These are phyloP conservation scores for Alternaria novae-zelandiae DNA, from an alignment of 2,329 filamentous ascomycete species.

Conservation along the genomic window DNA sequence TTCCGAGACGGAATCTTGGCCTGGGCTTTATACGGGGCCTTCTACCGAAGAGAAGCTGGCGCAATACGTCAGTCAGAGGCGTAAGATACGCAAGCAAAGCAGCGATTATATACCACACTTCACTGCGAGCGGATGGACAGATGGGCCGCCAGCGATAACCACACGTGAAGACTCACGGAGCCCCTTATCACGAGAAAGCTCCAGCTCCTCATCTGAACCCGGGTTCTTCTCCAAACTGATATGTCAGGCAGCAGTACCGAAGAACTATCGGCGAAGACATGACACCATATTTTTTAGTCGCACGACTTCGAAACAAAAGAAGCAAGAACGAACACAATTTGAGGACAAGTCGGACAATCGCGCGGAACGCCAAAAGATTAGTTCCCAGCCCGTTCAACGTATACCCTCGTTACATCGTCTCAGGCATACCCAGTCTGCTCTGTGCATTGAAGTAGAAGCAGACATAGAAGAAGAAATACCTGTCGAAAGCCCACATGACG, in stretches of 20 bases:
- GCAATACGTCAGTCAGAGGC: constrained; percentile 13
- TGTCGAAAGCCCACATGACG: neutral
- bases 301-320: neutral
- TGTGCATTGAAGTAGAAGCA: neutral
- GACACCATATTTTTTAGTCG: constrained; percentile 7
- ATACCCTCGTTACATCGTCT: constrained; percentile 16
- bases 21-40: constrained; percentile 23
- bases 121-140: constrained; percentile 2
- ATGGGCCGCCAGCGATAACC: neutral
- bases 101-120: neutral
- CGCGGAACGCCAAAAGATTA: neutral
- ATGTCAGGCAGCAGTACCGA: constrained; percentile 15
- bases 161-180: neutral
- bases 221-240: constrained; percentile 17
- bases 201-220: constrained; percentile 8
- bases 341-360: neutral
- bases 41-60: constrained; percentile 23
- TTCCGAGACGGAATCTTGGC: constrained; percentile 29
- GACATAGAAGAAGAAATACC: neutral
- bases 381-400: constrained; percentile 7
- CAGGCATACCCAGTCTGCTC: constrained; percentile 13
- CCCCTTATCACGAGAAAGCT: constrained; percentile 3
- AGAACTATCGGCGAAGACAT: constrained; percentile 6
- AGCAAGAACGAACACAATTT: neutral
- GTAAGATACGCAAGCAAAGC: neutral